phyloP scores from a whole-genome alignment of 768 basidiomycete genomes.

The Cantharellus anzutake region DNA sequence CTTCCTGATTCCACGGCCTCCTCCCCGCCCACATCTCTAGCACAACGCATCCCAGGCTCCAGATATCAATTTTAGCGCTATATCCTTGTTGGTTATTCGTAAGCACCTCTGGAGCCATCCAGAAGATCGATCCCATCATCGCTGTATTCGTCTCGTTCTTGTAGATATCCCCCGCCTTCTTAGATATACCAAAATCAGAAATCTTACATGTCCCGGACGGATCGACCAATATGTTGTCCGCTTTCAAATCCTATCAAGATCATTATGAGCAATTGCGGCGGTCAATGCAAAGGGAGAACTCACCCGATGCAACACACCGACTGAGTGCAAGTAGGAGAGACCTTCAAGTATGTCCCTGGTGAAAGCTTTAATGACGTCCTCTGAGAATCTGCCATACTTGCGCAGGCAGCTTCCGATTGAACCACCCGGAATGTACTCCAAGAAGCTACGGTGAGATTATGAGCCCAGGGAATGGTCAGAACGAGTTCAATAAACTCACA shows the following conservation, averaged over 20 bases:
- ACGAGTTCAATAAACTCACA: conserved; percentile 34
- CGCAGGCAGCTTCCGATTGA: conserved; percentile 80
- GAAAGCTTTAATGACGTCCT: conserved; percentile 83
- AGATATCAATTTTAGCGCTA: conserved; percentile 94
- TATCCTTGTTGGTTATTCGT: conserved; percentile 71
- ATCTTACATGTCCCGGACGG: conserved; percentile 88
- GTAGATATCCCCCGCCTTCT: conserved; percentile 74
- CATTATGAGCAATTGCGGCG: background rate
- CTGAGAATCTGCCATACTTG: conserved; percentile 83
- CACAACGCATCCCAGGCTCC: conserved; percentile 97
- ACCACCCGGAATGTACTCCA: conserved; percentile 97
- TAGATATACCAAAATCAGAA: conserved; percentile 97
- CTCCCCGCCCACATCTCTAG: conserved; percentile 98
- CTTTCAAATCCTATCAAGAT: conserved; percentile 65
- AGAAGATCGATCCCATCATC: conserved; percentile 96
- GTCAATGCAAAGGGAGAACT: conserved; percentile 9
- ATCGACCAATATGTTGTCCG: conserved; percentile 95
- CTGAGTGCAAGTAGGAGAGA: conserved; percentile 80
- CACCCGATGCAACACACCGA: conserved; percentile 84
- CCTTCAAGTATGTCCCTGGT: conserved; percentile 83
- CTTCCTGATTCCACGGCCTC: conserved; percentile 83
- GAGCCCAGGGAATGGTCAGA: conserved; percentile 3
- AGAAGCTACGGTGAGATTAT: conserved; percentile 41
- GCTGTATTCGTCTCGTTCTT: conserved; percentile 65
- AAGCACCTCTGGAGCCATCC: conserved; percentile 97